Evolutionary conservation across 495 filamentous ascomycete species (phyloP).

Genomic region (Polyplosphaeria fusca): DNA sequence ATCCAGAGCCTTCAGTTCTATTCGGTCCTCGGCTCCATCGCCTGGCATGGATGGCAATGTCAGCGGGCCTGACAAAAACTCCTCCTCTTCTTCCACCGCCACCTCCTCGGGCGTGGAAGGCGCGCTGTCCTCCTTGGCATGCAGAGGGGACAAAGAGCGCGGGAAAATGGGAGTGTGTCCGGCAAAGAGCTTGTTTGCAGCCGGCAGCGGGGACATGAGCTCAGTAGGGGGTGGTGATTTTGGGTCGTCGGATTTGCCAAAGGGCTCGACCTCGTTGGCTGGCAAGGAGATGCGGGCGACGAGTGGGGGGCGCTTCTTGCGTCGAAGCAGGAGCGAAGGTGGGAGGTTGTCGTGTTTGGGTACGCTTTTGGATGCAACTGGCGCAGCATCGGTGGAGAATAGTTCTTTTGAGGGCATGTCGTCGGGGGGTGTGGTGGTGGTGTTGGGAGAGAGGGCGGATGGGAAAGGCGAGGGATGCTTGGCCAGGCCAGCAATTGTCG

Average conservation of each 20-base stretch:
- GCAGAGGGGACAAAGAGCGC: constrained; percentile 16
- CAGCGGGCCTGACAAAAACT: constrained; percentile 9
- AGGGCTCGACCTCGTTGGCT: neutral
- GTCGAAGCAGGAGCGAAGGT: constrained; percentile 5
- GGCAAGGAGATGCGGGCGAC: constrained; percentile 18
- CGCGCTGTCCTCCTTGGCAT: neutral
- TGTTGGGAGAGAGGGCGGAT: constrained; percentile 2
- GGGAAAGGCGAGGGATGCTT: constrained; percentile 12
- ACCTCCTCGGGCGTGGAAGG: neutral
- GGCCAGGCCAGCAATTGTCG: constrained; percentile 13
- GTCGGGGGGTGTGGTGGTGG: constrained; percentile 8
- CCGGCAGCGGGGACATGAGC: constrained; percentile 20
- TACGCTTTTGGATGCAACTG: neutral
- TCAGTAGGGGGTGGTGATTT: constrained; percentile 6
- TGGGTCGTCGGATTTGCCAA: constrained; percentile 3
- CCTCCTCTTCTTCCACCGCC: no score
- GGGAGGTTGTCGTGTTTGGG: neutral
- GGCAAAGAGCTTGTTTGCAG: constrained; percentile 23
- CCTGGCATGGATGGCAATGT: constrained; percentile 18
- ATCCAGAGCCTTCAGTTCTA: constrained; percentile 16
- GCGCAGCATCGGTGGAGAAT: neutral
- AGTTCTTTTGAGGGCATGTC: constrained; percentile 16
- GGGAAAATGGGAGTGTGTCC: constrained; percentile 28
- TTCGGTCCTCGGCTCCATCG: constrained; percentile 21
- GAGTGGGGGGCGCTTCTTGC: constrained; percentile 8